Base-by-base conservation (phyloP, 345 rosid species). In the Hibiscus syriacus region DNA sequence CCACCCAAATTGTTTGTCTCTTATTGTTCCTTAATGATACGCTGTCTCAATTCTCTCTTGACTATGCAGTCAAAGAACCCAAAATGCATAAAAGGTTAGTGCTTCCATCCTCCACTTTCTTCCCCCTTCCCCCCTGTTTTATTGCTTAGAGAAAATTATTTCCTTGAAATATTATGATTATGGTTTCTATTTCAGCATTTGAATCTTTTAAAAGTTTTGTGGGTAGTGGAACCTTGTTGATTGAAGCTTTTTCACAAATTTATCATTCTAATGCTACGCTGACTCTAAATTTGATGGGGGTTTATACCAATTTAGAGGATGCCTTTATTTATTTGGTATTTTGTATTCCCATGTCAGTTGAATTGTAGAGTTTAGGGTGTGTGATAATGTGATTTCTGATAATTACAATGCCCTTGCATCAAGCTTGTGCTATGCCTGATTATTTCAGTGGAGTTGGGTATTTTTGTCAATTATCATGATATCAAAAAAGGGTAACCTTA, bases 1-100 rank as follows among this genome's bases (percentile, higher is more conserved):
- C 67, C 67, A 63, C 26, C 26, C 32, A n/a, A n/a, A 13, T 45
- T 64, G 30, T 39, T 41, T 62, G 67, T 43, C 67, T 63, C 34
- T 63, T 63, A 7, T 25, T 39, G 30, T 62, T 39, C 19, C 12
- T 2, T 39, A 13, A 5, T 25, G 7, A 20, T 60, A 20, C 48
- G 48, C 65, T 38, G 54, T 38, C 54, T 36, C 12, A 13, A 10
- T 23, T 26, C 38, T 45, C 34, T 7, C 34, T 64, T 45, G 20
- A n/a, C 38, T 64, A 8, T 43, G 55, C 67, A 64, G 25, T 43
- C 54, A 52, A 32, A 49, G 26, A 50, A 19, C 69, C 69, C 34
- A 23, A 63, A 63, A 6, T 8, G 32, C 34, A 41, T 22, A 22
- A 64, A 67, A 58, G 70, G 61, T 67, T n/a, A 30, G 60, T 25